A percentile compares a stretch with the other conserved stretches of the same genome.
Evolutionary conservation across 2,329 filamentous ascomycete species (phyloP).

Genomic region (Colletotrichum sp.): DNA sequence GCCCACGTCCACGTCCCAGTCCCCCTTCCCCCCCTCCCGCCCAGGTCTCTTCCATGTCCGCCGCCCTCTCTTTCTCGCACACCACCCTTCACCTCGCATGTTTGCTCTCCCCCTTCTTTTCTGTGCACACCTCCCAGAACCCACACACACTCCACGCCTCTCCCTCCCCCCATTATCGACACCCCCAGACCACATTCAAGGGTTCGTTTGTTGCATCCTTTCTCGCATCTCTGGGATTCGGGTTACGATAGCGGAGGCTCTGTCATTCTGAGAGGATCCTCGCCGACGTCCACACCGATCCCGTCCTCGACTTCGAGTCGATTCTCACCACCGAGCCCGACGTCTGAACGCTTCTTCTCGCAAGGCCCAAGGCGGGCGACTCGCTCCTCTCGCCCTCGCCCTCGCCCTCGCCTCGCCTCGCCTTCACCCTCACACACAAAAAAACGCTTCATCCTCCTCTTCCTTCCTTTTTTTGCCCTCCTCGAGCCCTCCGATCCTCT

Average conservation of each 20-base stretch:
- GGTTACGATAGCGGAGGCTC: slow-evolving; percentile 20
- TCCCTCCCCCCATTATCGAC: slow-evolving; percentile 45
- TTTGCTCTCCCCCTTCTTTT: slow-evolving; percentile 27
- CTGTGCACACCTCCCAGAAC: slow-evolving; percentile 30
- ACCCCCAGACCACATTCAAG: slow-evolving; percentile 34
- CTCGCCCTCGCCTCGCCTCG: neutral
- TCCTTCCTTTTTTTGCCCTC: neutral
- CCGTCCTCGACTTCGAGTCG: neutral
- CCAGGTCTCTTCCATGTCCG: slow-evolving; percentile 23
- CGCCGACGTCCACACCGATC: slow-evolving; percentile 2
- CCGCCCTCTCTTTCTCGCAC: slow-evolving; percentile 18
- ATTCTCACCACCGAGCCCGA: neutral
- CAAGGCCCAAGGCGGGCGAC: neutral
- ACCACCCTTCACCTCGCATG: slow-evolving; percentile 24
- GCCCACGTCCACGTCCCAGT: slow-evolving; percentile 8
- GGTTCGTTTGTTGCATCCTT: slow-evolving; percentile 24
- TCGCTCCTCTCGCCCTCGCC: neutral
- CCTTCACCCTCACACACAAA: neutral
- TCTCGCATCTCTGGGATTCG: slow-evolving; percentile 18
- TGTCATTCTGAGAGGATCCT: neutral
- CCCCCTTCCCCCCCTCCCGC: slow-evolving; percentile 6
- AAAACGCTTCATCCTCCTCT: neutral
- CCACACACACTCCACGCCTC: slow-evolving; percentile 42
- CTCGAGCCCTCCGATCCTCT: neutral
- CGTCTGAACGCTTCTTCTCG: neutral